Percentiles rank a stretch among this genome's conserved stretches.
Conservation (phyloP, 257 asterid genomes). For the Nemophila menziesii region DNA sequence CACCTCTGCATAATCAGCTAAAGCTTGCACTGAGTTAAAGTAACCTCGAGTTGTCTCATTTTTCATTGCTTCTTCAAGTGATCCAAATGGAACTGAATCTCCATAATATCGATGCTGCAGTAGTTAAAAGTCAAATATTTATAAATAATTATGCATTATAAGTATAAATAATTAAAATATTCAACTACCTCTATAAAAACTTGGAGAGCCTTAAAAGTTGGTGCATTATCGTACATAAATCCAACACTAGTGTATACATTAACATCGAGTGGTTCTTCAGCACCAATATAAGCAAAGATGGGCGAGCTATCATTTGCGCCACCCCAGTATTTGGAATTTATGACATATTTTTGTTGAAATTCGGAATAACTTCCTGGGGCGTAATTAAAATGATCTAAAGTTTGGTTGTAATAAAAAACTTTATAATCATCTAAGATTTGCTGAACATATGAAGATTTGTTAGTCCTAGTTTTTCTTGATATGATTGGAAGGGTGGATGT, state of each 20-base stretch:
- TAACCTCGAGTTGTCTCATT: conserved; percentile 42
- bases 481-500: too few species aligned
- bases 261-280: conserved; percentile 35
- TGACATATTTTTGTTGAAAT: conserved; percentile 43
- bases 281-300: conserved; percentile 60
- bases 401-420: conserved; percentile 43
- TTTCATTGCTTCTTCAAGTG: conserved; percentile 30
- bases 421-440: conserved; percentile 21
- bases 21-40: conserved; percentile 70
- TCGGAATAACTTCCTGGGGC: conserved; percentile 43
- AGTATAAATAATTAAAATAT: not conserved
- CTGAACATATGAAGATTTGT: not conserved
- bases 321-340: conserved; percentile 42
- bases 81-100: conserved; percentile 45
- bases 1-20: conserved; percentile 71
- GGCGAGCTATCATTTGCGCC: conserved; percentile 38
- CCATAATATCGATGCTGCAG: conserved; percentile 70
- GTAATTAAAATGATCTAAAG: conserved; percentile 72
- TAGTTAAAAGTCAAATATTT: not conserved
- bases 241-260: conserved; percentile 25
- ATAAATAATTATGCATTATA: not conserved
- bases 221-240: conserved; percentile 46
- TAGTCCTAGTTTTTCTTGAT: too few species aligned
- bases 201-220: conserved; percentile 44
- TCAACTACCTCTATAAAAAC: conserved; percentile 60